Evolutionary conservation across 495 filamentous ascomycete genomes (phyloP).

Genomic region (Aspergillus asperescens): DNA sequence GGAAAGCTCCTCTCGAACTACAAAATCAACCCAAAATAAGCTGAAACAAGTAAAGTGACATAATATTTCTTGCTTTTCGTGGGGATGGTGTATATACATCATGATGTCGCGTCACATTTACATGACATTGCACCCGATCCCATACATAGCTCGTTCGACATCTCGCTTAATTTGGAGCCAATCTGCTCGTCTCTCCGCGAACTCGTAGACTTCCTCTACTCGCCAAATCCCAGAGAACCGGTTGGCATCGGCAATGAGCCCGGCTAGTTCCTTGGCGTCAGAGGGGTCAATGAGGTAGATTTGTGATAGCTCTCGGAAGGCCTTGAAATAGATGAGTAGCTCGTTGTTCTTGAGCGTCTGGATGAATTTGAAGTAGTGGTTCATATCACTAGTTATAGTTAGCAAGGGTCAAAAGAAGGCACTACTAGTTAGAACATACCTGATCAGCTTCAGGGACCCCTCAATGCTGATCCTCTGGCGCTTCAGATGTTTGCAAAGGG

Average conservation of each 20-base stretch:
- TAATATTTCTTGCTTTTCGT: constrained; percentile 8
- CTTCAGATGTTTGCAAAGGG: constrained; percentile 94
- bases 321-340: constrained; percentile 82
- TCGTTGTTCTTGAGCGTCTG: constrained; percentile 73
- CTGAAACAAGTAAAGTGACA: background rate
- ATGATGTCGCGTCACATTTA: constrained; percentile 41
- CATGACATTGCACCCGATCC: constrained; percentile 84
- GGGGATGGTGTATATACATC: constrained; percentile 19
- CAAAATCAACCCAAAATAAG: background rate
- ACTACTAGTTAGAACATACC: constrained; percentile 39
- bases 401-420: constrained; percentile 3
- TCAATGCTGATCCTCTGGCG: constrained; percentile 86
- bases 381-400: constrained; percentile 69
- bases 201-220: constrained; percentile 96
- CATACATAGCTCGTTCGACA: constrained; percentile 97
- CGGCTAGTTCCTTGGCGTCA: constrained; percentile 92
- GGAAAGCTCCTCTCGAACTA: background rate
- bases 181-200: constrained; percentile 87
- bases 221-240: constrained; percentile 88
- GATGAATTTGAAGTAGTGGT: constrained; percentile 83
- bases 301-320: constrained; percentile 85
- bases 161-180: constrained; percentile 84
- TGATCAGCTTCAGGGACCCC: constrained; percentile 87
- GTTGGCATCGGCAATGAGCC: constrained; percentile 85
- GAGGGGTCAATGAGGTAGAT: constrained; percentile 87